phyloP scores from a whole-genome alignment of 169 alveolate genomes.

The Babesia bovis region DNA sequence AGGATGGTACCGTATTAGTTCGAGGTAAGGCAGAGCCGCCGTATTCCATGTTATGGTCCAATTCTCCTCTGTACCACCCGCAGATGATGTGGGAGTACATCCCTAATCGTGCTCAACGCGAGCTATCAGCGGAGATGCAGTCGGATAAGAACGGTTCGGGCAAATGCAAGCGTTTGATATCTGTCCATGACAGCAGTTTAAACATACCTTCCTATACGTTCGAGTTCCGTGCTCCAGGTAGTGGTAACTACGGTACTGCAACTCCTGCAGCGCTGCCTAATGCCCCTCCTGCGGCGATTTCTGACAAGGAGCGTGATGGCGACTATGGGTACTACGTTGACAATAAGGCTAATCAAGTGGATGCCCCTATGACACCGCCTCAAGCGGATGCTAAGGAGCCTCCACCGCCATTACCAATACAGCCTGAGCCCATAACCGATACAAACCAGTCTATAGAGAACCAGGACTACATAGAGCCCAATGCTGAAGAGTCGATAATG shows the following conservation, averaged over 20 bases:
- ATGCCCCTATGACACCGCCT: neutral
- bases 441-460: slow-evolving; percentile 7
- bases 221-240: slow-evolving; percentile 2
- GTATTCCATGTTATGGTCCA: slow-evolving; percentile 85
- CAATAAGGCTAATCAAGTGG: neutral
- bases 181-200: neutral
- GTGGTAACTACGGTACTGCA: neutral
- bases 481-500: slow-evolving; percentile 20
- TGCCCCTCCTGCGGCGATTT: slow-evolving; percentile 16
- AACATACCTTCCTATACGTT: slow-evolving; percentile 15
- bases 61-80: slow-evolving; percentile 81
- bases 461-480: slow-evolving; percentile 27
- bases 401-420: slow-evolving; percentile 2
- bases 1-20: slow-evolving; percentile 85
- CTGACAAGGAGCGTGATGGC: slow-evolving; percentile 18
- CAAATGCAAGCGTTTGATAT: slow-evolving; percentile 11
- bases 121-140: slow-evolving; percentile 41
- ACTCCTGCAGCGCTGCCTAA: neutral
- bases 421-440: neutral
- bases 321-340: neutral
- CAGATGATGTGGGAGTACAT: slow-evolving; percentile 83
- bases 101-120: slow-evolving; percentile 66
- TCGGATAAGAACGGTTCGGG: slow-evolving; percentile 5
- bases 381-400: slow-evolving; percentile 7
- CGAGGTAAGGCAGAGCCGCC: slow-evolving; percentile 91